Conservation (phyloP, 768 basidiomycete genomes). For the Suillus clintonianus region DNA sequence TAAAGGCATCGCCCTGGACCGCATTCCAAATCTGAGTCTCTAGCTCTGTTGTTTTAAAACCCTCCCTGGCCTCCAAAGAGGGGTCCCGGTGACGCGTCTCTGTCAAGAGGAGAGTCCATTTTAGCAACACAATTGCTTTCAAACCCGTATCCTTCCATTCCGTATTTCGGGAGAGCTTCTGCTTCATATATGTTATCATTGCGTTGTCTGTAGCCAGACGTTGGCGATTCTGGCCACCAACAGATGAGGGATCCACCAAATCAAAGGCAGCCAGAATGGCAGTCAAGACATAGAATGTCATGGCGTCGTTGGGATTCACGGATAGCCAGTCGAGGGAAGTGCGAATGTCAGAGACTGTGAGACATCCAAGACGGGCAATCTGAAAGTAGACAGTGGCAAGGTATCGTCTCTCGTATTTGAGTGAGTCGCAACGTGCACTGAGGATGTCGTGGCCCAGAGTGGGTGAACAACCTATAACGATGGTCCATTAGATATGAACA, state of each 20-base stretch:
- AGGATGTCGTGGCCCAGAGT: slow-evolving; percentile 68
- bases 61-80: slow-evolving; percentile 60
- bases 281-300: slow-evolving; percentile 70
- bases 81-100: slow-evolving; percentile 71
- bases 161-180: slow-evolving; percentile 49
- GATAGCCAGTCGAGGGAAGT: slow-evolving; percentile 72
- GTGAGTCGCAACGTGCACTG: slow-evolving; percentile 67
- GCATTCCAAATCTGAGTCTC: slow-evolving; percentile 83
- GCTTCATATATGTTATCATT: slow-evolving; percentile 60
- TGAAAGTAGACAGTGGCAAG: slow-evolving; percentile 65
- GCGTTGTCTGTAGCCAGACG: slow-evolving; percentile 46
- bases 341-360: slow-evolving; percentile 62
- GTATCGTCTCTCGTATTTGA: slow-evolving; percentile 72
- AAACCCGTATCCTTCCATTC: slow-evolving; percentile 73
- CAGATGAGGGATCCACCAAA: slow-evolving; percentile 54
- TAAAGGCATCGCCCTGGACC: slow-evolving; percentile 81
- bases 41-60: slow-evolving; percentile 75
- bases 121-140: slow-evolving; percentile 73
- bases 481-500: neutral
- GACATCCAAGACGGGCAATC: slow-evolving; percentile 61
- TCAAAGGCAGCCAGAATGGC: slow-evolving; percentile 69
- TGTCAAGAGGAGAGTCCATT: slow-evolving; percentile 86
- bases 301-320: slow-evolving; percentile 62
- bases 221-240: slow-evolving; percentile 47
- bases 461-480: slow-evolving; percentile 39